Percentiles rank a stretch among this genome's conserved stretches.
Conservation (phyloP, 345 rosid genomes). For the Nephelium lappaceum region DNA sequence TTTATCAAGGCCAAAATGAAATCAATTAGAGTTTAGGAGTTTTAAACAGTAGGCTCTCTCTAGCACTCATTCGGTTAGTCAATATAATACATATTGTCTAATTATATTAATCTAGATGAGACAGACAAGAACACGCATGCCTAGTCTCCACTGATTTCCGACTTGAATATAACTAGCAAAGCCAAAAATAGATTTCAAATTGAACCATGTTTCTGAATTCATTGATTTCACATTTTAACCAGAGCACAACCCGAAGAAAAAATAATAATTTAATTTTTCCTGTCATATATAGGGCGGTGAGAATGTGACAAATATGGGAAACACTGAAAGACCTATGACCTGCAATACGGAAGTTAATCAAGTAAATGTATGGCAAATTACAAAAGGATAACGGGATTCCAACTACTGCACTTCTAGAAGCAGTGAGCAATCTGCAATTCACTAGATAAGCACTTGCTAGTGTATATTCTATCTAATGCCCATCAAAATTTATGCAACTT, state of each 20-base stretch:
- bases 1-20: conserved; percentile 2
- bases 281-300: background rate
- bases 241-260: background rate
- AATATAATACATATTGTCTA: background rate
- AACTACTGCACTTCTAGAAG: conserved; percentile 4
- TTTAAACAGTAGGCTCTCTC: background rate
- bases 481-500: background rate
- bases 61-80: background rate
- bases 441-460: background rate
- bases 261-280: background rate
- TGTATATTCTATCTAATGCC: background rate
- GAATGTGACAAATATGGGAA: background rate
- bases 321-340: conserved; percentile 1
- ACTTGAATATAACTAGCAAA: background rate
- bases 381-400: background rate
- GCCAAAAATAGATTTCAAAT: background rate
- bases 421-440: background rate
- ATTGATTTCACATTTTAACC: background rate
- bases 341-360: background rate
- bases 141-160: background rate
- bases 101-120: background rate
- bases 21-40: background rate
- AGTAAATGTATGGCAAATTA: background rate
- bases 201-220: background rate
- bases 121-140: background rate